Evolutionary conservation across 2,329 filamentous ascomycete species (phyloP).

Genomic region (Passalora sequoiae): DNA sequence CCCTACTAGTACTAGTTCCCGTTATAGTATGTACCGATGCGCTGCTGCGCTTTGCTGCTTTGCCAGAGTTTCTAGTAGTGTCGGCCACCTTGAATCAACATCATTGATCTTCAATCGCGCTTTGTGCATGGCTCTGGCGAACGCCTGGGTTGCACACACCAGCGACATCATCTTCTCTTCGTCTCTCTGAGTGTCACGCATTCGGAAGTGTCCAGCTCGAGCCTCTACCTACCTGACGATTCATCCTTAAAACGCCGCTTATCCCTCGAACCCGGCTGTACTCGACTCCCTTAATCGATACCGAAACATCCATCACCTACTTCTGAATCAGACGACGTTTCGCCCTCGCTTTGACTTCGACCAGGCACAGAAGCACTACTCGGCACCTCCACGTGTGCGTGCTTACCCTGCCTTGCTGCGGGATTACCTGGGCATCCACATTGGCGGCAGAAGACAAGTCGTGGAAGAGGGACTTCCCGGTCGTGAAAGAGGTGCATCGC

Average conservation of each 20-base stretch:
- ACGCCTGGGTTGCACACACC: neutral
- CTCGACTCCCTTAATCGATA: constrained; percentile 3
- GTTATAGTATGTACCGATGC: too few relatives aligned
- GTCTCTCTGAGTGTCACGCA: neutral
- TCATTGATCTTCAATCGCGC: neutral
- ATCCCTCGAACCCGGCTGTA: constrained; percentile 2
- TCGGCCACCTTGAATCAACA: too few relatives aligned
- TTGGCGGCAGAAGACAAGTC: too few relatives aligned
- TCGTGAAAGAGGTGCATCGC: neutral
- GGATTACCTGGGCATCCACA: too few relatives aligned
- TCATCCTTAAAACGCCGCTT: neutral
- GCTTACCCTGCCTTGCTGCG: neutral
- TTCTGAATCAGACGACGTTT: neutral
- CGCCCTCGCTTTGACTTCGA: neutral
- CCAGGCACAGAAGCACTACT: neutral
- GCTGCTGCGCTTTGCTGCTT: too few relatives aligned
- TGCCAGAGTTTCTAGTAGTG: too few relatives aligned
- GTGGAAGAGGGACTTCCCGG: too few relatives aligned
- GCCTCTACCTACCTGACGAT: neutral
- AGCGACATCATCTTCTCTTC: neutral
- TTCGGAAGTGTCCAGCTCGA: neutral
- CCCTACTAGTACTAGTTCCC: too few relatives aligned
- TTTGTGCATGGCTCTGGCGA: neutral
- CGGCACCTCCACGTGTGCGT: neutral
- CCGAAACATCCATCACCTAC: constrained; percentile 3